Base-by-base conservation (phyloP, 106 monocot genomes). In the Chionographis japonica region DNA sequence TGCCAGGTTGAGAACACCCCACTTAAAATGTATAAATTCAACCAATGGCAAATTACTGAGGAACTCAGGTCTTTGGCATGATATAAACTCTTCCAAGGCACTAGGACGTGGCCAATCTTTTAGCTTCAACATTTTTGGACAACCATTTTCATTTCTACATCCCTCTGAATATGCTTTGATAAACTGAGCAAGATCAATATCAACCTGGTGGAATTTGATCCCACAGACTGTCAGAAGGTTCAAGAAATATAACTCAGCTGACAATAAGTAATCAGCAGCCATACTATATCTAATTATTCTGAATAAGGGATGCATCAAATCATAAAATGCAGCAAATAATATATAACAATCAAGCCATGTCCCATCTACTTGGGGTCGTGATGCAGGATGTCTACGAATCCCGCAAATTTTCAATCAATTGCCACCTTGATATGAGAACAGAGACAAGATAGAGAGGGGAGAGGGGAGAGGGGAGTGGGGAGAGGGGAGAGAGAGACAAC, bases 41-140 rank as follows among this genome's bases (percentile, higher is more conserved):
- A 97, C 78, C 38, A 97, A 68, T 40, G 97, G 97, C 58, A 97
- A 75, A 68, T 87, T 89, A 66, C 71, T 74, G 37, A 97, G 76
- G 73, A 92, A 87, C 54, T 97, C 97, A 52, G 97, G 92, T 66
- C 89, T 79, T 50, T 97, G 97, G 66, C 84, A 86, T 49, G 86
- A 61, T 52, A 97, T 56, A 65, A 97, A 97, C 68, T 87, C 89
- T 69, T 97, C 97, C 62, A 89, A 71, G 41, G 72, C 79, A 83
- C 74, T 75, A 50, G 82, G 62, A 37, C 75, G 61, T 63, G 97
- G 97, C 92, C 97, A 97, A 58, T 92, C 89, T 67, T 84, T 95
- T 62, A 95, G 66, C 63, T 78, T 89, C 66, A 97, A 83, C 74
- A 92, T 68, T 75, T 75, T 51, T 58, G 67, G 76, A 0, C 36